phyloP scores from a whole-genome alignment of 768 basidiomycete species.

The Porpolomopsis calyptriformis region DNA sequence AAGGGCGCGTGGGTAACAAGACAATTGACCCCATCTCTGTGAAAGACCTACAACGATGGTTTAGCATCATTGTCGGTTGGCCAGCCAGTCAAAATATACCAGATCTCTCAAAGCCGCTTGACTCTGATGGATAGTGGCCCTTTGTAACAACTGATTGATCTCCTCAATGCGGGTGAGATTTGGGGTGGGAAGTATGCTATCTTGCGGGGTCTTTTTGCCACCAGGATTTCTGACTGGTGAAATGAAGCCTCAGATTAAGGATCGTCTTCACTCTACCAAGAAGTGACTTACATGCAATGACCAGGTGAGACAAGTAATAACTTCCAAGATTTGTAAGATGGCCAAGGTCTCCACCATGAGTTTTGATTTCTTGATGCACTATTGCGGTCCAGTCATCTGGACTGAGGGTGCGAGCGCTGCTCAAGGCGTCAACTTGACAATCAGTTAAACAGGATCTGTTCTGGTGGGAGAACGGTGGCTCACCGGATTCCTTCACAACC shows the following conservation, averaged over 20 bases:
- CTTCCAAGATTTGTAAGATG: neutral
- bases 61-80: neutral
- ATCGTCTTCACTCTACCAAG: neutral
- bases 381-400: conserved; percentile 3
- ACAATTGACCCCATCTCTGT: neutral
- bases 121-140: neutral
- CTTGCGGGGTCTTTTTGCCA: conserved; percentile 5
- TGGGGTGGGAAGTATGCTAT: conserved; percentile 1
- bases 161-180: conserved; percentile 1
- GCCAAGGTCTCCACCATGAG: neutral
- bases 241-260: neutral
- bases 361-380: neutral
- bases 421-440: neutral
- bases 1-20: neutral
- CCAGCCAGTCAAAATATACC: neutral
- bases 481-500: conserved; percentile 4
- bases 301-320: neutral
- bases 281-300: conserved; percentile 1
- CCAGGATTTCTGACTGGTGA: neutral
- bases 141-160: neutral
- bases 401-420: neutral
- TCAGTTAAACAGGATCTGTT: neutral
- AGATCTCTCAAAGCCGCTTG: conserved; percentile 4
- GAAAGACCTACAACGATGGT: neutral
- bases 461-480: neutral